These are phyloP conservation scores for Diaporthe vexans DNA, from an alignment of 2,329 filamentous ascomycete genomes.

Conservation along the genomic window DNA sequence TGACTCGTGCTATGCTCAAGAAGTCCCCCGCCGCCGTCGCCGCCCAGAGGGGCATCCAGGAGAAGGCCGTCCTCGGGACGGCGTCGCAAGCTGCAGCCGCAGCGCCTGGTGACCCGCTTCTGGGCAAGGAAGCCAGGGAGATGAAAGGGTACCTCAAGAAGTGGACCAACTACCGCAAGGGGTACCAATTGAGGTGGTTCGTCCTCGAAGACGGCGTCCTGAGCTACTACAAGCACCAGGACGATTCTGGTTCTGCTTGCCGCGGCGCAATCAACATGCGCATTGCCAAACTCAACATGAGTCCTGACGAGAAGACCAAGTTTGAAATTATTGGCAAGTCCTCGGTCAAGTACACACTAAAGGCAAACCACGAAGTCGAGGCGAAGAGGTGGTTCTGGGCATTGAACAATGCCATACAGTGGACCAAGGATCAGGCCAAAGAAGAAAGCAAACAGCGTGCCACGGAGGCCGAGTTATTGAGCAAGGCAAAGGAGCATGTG, in stretches of 20 bases:
- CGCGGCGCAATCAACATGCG: slow-evolving; percentile 99
- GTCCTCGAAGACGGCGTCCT: slow-evolving; percentile 96
- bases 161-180: slow-evolving; percentile 98
- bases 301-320: slow-evolving; percentile 94
- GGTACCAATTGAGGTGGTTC: slow-evolving; percentile 98
- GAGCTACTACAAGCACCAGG: slow-evolving; percentile 99
- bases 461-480: slow-evolving; percentile 80
- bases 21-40: slow-evolving; percentile 94
- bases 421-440: slow-evolving; percentile 95
- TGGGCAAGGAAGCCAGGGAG: slow-evolving; percentile 89
- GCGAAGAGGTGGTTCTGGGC: slow-evolving; percentile 99
- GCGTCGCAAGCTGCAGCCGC: slow-evolving; percentile 69
- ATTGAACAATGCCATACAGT: slow-evolving; percentile 98
- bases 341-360: slow-evolving; percentile 97
- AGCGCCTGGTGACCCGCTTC: slow-evolving; percentile 71
- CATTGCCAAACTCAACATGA: slow-evolving; percentile 95
- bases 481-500: slow-evolving; percentile 80
- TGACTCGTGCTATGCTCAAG: slow-evolving; percentile 89
- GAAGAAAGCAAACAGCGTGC: slow-evolving; percentile 86
- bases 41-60: slow-evolving; percentile 94
- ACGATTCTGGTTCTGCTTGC: slow-evolving; percentile 95
- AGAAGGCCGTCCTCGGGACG: slow-evolving; percentile 90
- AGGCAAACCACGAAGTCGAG: slow-evolving; percentile 97
- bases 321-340: slow-evolving; percentile 99
- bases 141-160: slow-evolving; percentile 99